Base-by-base conservation (phyloP, 2,329 filamentous ascomycete genomes). In the Pezizomycotina sp. region DNA sequence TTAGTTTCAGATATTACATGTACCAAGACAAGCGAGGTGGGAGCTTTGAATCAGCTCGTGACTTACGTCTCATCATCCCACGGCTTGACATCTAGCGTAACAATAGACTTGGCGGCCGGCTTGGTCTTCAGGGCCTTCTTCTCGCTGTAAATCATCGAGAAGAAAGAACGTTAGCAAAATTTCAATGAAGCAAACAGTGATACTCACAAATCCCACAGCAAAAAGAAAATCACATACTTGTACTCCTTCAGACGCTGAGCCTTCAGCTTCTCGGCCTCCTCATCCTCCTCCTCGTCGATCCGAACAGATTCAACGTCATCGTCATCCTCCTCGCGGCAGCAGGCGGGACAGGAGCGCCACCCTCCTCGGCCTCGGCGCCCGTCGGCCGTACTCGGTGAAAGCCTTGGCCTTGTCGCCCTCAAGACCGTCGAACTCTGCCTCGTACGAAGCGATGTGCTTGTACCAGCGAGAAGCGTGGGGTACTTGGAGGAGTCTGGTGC, bases 401-500 rank as follows among this genome's bases (percentile, higher is more conserved):
- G 77, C 68, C 69, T 89, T 83, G 61, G 78, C 77, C 53, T 84
- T 72, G 65, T 95, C 86, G 61, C 89, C 89, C 42, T 82, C 71
- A 34, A 98, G 79, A 49, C 74, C 78, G 55, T 77, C 68, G 68
- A 95, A 95, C 63, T 95, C 86, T 52, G 77, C 69, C 70, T 91
- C 76, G 67, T 80, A 92, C 53, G 79, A 78, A 60, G 79, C 73
- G 58, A 93, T 81, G 74, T 98, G 86, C 74, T 91, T 92, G 75
- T 92, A 93, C 89, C 89, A 98, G 62, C 89, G 78, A 58, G 81
- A 82, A 57, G 78, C 83, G 66, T 92, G 69, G 86, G 83, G 74
- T 78, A 92, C 69, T 92, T 92, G 61, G 69, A 67, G 55, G 77
- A 71, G 52, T 77, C 74, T 53, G 89, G 89, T 43, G 72, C 62